phyloP scores from a whole-genome alignment of 805 yeast genomes.

The Ogataea dorogensis region DNA sequence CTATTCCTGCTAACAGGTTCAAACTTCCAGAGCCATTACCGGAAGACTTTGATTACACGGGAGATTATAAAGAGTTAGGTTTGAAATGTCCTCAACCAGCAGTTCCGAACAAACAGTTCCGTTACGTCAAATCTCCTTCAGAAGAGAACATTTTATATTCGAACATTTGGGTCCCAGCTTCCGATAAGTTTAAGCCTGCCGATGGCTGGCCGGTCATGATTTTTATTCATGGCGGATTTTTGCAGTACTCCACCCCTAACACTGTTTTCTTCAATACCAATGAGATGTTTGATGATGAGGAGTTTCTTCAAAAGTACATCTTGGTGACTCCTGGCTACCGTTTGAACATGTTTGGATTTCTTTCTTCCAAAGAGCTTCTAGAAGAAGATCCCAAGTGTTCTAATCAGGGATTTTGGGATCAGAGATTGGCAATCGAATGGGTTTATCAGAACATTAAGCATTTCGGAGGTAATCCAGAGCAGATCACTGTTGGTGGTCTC shows the following conservation, averaged over 20 bases:
- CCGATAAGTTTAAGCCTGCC: constrained; percentile 32
- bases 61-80: constrained; percentile 37
- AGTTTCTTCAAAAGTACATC: constrained; percentile 34
- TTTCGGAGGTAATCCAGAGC: constrained; percentile 47
- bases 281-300: constrained; percentile 29
- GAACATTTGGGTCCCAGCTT: constrained; percentile 40
- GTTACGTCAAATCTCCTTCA: constrained; percentile 27
- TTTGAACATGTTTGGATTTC: constrained; percentile 38
- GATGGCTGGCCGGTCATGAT: constrained; percentile 43
- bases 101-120: constrained; percentile 28
- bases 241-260: constrained; percentile 36
- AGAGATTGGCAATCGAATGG: constrained; percentile 47
- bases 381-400: constrained; percentile 31
- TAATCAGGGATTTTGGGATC: constrained; percentile 48
- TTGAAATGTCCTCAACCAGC: constrained; percentile 40
- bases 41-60: constrained; percentile 36
- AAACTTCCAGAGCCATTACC: constrained; percentile 32
- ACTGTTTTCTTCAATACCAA: constrained; percentile 24
- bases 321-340: constrained; percentile 41
- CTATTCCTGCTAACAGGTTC: constrained; percentile 34
- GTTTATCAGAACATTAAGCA: constrained; percentile 38
- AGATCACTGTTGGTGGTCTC: constrained; percentile 45
- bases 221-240: constrained; percentile 45
- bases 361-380: constrained; percentile 38
- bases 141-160: constrained; percentile 36